Base-by-base conservation (phyloP, 164 flowering plant species). In the Vitis rotundifolia region DNA sequence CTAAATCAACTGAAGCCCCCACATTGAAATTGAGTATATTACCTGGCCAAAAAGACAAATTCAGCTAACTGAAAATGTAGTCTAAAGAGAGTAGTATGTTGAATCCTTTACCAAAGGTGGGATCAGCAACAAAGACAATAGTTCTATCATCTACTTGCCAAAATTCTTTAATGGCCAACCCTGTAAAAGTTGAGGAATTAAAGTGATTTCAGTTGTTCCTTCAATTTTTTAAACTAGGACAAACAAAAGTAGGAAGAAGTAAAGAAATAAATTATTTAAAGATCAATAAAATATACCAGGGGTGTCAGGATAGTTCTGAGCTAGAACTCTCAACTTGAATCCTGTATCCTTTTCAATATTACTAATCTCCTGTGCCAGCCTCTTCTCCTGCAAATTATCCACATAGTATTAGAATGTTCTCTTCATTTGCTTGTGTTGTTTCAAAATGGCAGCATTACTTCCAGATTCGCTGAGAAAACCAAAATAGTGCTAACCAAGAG, bases 301-400 rank as follows among this genome's bases (percentile, higher is more conserved):
- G 37, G 99, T 95, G n/a, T 90, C 96, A 61, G 98, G 99, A 77
- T 95, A 95, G 69, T 95, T 95, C 76, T 95, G 99, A 52, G 99
- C 97, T 37, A 95, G 78, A 77, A 95, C 86, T 81, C 99, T 83
- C 73, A 95, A 77, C 78, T 91, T 95, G 79, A 82, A 95, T 69
- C 97, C 99, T 18, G 99, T 95, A 74, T 90, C 92, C 69, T 82
- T 85, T 74, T 95, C 99, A 69, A 95, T 76, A 67, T 81, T 74
- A 52, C 77, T 83, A 65, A 95, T 95, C 83, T 90, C 96, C 72
- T 84, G 81, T 9, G 79, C 80, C 56, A 95, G 78, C 69, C 97
- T 87, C 60, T 67, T 85, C 84, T 92, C 97, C 99, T 92, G 83
- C 56, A 66, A n/a, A 71, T 28, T 6, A 75, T 52, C 51, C 58